Evolutionary conservation across 805 yeast genomes (phyloP).

Genomic region (Metschnikowia borealis): DNA sequence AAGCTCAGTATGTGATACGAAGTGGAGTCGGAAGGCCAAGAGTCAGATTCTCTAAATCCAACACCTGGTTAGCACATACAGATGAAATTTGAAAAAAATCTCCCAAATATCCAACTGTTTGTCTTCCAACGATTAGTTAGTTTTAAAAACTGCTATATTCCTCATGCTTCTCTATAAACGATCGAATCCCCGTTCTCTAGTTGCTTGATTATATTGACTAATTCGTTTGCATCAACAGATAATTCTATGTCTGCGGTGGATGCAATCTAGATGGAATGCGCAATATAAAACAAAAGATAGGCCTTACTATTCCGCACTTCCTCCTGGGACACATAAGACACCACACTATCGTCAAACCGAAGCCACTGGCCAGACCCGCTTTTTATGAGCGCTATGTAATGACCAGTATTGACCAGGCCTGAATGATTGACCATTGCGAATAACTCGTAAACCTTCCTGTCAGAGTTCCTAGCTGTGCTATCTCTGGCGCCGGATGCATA

Average conservation of each 20-base stretch:
- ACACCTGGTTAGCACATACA: no score
- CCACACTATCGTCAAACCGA: slow-evolving; percentile 84
- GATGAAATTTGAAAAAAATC: no score
- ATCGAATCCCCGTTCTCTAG: no score
- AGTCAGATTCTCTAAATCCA: no score
- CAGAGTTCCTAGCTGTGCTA: neutral
- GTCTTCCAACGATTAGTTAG: no score
- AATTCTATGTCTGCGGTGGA: neutral
- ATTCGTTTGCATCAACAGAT: neutral
- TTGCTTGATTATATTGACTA: no score
- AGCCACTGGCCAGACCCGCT: slow-evolving; percentile 78
- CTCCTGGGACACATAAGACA: slow-evolving; percentile 58
- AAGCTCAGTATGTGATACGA: no score
- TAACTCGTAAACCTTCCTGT: slow-evolving; percentile 60
- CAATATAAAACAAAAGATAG: slow-evolving; percentile 70
- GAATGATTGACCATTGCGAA: slow-evolving; percentile 85
- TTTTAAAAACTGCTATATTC: no score
- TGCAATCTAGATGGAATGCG: slow-evolving; percentile 34
- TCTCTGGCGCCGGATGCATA: slow-evolving; percentile 35
- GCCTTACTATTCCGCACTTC: slow-evolving; percentile 73
- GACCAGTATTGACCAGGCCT: slow-evolving; percentile 95
- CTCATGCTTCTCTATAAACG: no score
- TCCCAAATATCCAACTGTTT: no score
- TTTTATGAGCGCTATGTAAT: slow-evolving; percentile 78
- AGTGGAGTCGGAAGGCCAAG: no score